Evolutionary conservation across 441 rosid species (phyloP), one percentile per base, ranked within the genome.

Genomic region (Hura crepitans): DNA sequence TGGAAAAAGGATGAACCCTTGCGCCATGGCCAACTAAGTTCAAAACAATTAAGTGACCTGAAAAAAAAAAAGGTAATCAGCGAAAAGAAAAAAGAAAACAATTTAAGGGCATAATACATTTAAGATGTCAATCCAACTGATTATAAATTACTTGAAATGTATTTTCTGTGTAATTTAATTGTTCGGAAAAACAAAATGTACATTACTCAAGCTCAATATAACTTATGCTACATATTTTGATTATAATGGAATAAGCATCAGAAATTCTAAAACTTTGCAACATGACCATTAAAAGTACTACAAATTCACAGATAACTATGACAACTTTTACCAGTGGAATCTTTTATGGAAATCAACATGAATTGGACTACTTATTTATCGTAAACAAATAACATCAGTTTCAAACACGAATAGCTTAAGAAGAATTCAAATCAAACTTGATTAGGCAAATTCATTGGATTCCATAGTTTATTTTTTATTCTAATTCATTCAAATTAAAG

Each of bases 21-120:
- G 56, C 86, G 90, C 99, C 98, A 92, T 9, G 99, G 99, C 99
- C 99, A 95, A 76, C 96, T 80, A 57, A 95, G 96, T 31, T 92
- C 95, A 71, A 95, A 89, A 78, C 97, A 92, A 72, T 84, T 89
- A 77, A 85, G 91, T 46, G 99, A 92, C 99, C 99, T 95, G 80
- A 49, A 83, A 64, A 57, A 20, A 55, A 74, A 69, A 75, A 61
- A 2, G 6, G 28, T 12, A 20, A 27, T 15, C n/a, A 5, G 12
- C 7, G n/a, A 22, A 7, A 15, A 11, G 7, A 35, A 39, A 35
- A 39, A 20, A 6, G 15, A 75, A 60, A 15, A 3, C n/a, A 27
- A 28, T 27, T 20, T 7, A 14, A 54, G 12, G 54, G 27, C 14
- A n/a, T 64, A 31, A 46, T 12, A 1, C 7, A 18, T 46, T 30